Conservation (phyloP, 176 grass and related monocot genomes). For the Avena insularis region DNA sequence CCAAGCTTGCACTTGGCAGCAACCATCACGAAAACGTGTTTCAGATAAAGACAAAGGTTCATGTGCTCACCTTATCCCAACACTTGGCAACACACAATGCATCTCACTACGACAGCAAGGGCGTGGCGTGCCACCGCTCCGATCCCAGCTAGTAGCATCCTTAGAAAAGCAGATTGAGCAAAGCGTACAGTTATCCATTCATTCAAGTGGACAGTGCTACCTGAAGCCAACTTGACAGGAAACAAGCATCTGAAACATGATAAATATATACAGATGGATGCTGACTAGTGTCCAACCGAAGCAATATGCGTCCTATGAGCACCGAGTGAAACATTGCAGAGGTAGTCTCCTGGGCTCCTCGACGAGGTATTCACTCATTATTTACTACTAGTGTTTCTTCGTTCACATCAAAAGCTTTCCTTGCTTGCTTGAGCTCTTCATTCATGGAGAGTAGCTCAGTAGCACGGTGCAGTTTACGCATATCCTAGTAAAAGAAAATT, state of each 20-base stretch:
- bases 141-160: background rate
- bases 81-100: too few relatives aligned
- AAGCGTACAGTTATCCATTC: background rate
- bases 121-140: too few relatives aligned
- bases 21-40: too few relatives aligned
- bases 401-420: constrained; percentile 96
- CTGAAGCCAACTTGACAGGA: constrained; percentile 25
- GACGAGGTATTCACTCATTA: constrained; percentile 39
- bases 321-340: constrained; percentile 13
- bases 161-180: background rate
- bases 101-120: too few relatives aligned
- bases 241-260: constrained; percentile 7
- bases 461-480: constrained; percentile 74
- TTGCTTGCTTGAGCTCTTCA: constrained; percentile 96
- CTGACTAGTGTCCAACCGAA: background rate
- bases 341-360: background rate
- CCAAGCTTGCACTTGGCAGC: too few relatives aligned
- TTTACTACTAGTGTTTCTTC: constrained; percentile 75
- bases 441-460: constrained; percentile 93
- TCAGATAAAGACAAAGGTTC: too few relatives aligned
- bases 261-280: constrained; percentile 28
- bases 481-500: constrained; percentile 54
- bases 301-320: background rate
- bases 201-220: constrained; percentile 9
- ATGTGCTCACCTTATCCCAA: too few relatives aligned